These are phyloP conservation scores for Fistulinella cinereoalba DNA, from an alignment of 1,284 basidiomycete species.

Conservation along the genomic window DNA sequence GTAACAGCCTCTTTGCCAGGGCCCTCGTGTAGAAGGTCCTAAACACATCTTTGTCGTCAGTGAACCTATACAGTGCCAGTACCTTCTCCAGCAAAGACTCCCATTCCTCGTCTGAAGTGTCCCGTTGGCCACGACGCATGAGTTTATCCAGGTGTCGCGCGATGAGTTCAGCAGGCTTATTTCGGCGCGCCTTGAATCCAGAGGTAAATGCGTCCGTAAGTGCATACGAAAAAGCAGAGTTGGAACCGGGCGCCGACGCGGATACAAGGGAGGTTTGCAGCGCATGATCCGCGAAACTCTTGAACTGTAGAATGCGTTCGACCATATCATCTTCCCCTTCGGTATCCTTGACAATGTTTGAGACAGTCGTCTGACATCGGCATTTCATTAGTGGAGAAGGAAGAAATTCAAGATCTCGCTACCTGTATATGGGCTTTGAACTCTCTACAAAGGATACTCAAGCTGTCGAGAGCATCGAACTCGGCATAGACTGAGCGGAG, in stretches of 20 bases:
- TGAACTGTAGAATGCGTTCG: constrained; percentile 69
- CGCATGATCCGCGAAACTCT: constrained; percentile 48
- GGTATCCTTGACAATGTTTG: constrained; percentile 57
- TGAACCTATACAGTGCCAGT: constrained; percentile 83
- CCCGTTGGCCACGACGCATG: constrained; percentile 83
- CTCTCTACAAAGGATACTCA: constrained; percentile 55
- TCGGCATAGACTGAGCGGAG: constrained; percentile 63
- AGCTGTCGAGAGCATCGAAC: constrained; percentile 58
- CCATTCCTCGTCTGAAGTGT: constrained; percentile 69
- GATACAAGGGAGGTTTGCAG: constrained; percentile 28
- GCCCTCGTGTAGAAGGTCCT: constrained; percentile 92
- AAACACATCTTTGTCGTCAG: constrained; percentile 91
- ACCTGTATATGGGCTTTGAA: constrained; percentile 62
- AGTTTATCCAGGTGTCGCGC: constrained; percentile 87
- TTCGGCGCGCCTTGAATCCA: constrained; percentile 79
- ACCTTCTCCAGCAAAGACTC: constrained; percentile 71
- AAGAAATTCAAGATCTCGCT: constrained; percentile 2
- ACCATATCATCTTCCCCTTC: constrained; percentile 76
- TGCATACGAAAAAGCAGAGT: constrained; percentile 57
- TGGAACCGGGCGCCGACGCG: constrained; percentile 36
- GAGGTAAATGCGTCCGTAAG: constrained; percentile 74
- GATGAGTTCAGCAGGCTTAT: constrained; percentile 92
- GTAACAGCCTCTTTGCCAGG: constrained; percentile 84
- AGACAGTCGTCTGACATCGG: constrained; percentile 47
- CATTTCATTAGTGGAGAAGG: not conserved